Base-by-base conservation (phyloP, 2,329 filamentous ascomycete genomes). In the Fonsecaea multimorphosa region DNA sequence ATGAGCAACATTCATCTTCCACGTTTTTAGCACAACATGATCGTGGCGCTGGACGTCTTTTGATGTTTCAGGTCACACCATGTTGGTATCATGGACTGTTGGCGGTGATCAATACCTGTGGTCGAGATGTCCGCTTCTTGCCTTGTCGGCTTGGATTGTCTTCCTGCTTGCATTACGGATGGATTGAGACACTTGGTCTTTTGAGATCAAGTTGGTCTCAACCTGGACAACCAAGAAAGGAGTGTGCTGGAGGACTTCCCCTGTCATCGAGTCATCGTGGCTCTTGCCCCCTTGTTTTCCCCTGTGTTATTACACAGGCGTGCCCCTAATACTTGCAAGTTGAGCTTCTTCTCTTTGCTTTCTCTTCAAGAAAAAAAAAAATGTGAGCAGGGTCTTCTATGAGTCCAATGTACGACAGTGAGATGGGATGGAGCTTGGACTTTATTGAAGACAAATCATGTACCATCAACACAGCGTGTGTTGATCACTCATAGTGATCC, bases 1-100 rank as follows among this genome's bases (percentile, higher is more conserved):
- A 49, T 61, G 29, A 46, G 59, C 54, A 49, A 61, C 32, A 34
- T 66, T 57, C 65, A 62, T 61, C 34, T 63, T 54, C 63, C 59
- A 59, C 59, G 57, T 51, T 68, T 65, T 65, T 70, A 68, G 60
- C 51, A 67, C 64, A 52, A 24, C 68, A 69, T 65, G 31, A 61
- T 65, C 34, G 66, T 68, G 68, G 46, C 65, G 60, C 63, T 68
- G 68, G 68, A 59, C 58, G 58, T 68, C 62, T 67, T 61, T 38
- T 32, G 62, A 66, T 51, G 51, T 66, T 68, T 68, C 63, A 66
- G 63, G 68, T 64, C 63, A 68, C 63, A 53, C 24, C 38, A 52
- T 49, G 66, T 69, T 67, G 65, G 62, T 58, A 40, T 57, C 46
- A 61, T 63, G 61, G 61, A 59, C 44, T 53, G 57, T 63, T 61